phyloP scores from a whole-genome alignment of 257 asterid genomes.

The Solanum lignicaule region DNA sequence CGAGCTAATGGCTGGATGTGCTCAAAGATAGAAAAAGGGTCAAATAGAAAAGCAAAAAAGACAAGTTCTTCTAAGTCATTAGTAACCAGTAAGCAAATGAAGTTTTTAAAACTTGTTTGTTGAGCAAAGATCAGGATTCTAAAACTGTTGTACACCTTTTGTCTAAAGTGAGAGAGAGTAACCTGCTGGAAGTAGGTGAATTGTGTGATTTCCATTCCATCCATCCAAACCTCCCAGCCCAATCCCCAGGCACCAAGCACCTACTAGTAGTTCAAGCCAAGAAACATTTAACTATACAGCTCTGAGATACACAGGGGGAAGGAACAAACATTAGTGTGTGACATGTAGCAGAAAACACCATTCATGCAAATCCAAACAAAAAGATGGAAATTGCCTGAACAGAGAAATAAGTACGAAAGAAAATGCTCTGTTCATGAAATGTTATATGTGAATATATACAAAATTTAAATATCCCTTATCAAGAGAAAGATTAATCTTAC shows the following conservation, averaged over 20 bases:
- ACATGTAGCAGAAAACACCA: background rate
- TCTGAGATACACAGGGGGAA: background rate
- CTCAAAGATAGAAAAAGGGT: background rate
- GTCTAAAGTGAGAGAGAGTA: background rate
- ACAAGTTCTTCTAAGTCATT: background rate
- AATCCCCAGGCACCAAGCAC: slow-evolving; percentile 99
- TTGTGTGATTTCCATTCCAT: slow-evolving; percentile 99
- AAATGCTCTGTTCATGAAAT: background rate
- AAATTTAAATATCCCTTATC: background rate
- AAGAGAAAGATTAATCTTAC: slow-evolving; percentile 39
- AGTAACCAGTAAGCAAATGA: background rate
- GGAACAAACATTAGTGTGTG: background rate
- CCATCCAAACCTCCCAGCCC: slow-evolving; percentile 99
- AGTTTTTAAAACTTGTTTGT: background rate
- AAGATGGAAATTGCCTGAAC: background rate
- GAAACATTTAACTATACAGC: background rate
- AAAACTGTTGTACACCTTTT: background rate
- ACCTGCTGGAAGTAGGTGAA: slow-evolving; percentile 99
- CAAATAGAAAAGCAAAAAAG: background rate
- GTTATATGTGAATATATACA: background rate
- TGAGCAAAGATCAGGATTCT: background rate
- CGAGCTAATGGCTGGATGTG: background rate
- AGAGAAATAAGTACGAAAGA: background rate
- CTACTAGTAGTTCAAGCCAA: slow-evolving; percentile 31
- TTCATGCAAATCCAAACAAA: background rate